phyloP scores from a whole-genome alignment of 805 yeast genomes.

The Lachancea quebecensis region DNA sequence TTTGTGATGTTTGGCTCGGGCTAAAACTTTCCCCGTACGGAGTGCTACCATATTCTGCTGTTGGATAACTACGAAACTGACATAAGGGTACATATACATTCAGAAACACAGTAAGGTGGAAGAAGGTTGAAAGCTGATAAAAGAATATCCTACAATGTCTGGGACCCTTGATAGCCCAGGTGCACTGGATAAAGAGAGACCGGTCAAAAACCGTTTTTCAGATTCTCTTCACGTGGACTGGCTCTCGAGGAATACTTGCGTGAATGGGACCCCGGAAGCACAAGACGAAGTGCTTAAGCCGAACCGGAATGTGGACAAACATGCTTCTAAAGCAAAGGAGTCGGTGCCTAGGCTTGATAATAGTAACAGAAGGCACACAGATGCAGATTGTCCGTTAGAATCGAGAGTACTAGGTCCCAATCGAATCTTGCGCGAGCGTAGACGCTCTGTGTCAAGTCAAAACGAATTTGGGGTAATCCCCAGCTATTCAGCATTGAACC shows the following conservation, averaged over 20 bases:
- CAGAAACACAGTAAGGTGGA: too few relatives aligned
- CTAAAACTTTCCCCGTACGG: too few relatives aligned
- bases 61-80: too few relatives aligned
- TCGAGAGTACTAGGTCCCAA: conserved; percentile 4
- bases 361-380: neutral
- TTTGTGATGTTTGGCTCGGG: too few relatives aligned
- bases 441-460: conserved; percentile 1
- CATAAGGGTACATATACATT: too few relatives aligned
- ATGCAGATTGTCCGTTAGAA: neutral
- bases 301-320: neutral
- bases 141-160: neutral
- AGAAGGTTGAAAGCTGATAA: neutral
- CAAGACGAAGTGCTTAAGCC: neutral
- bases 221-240: conserved; percentile 27
- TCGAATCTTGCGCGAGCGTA: conserved; percentile 4
- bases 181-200: neutral
- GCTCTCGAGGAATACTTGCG: conserved; percentile 19
- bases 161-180: neutral
- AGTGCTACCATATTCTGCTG: too few relatives aligned
- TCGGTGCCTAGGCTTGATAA: neutral
- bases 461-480: neutral
- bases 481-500: conserved; percentile 1
- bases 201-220: conserved; percentile 14
- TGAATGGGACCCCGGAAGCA: neutral
- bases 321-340: neutral